Evolutionary conservation across 2,329 filamentous ascomycete species (phyloP).

Genomic region (Huntiella bhutanensis): DNA sequence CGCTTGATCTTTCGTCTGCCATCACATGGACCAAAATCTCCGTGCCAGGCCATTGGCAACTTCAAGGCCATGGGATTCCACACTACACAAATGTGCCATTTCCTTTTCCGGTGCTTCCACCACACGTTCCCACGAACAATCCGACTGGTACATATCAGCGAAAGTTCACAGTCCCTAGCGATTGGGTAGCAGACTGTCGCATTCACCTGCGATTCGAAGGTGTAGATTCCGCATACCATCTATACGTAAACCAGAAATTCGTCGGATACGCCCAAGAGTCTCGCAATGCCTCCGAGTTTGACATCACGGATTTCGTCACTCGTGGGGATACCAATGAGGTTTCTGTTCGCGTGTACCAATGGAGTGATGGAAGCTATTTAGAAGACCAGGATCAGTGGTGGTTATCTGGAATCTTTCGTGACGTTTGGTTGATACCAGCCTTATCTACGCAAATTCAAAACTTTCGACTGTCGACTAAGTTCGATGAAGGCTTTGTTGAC

Average conservation of each 20-base stretch:
- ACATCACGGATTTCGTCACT: conserved; percentile 37
- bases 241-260: conserved; percentile 49
- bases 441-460: conserved; percentile 35
- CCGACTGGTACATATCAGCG: conserved; percentile 44
- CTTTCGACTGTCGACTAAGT: conserved; percentile 34
- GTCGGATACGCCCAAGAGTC: conserved; percentile 57
- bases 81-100: conserved; percentile 54
- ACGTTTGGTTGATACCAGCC: conserved; percentile 47
- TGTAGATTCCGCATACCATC: conserved; percentile 52
- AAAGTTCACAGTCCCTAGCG: conserved; percentile 33
- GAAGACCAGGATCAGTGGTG: conserved; percentile 58
- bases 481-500: conserved; percentile 19
- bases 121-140: conserved; percentile 39
- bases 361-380: conserved; percentile 52
- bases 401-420: conserved; percentile 48
- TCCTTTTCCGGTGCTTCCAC: conserved; percentile 48
- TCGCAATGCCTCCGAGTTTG: conserved; percentile 55
- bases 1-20: neutral
- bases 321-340: conserved; percentile 31
- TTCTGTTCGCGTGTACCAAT: conserved; percentile 51
- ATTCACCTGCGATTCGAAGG: conserved; percentile 50
- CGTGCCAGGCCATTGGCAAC: conserved; percentile 54
- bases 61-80: conserved; percentile 46
- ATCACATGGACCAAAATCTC: conserved; percentile 28
- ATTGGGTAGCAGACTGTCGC: conserved; percentile 33